Percentiles rank a stretch among this genome's conserved stretches.
These are phyloP conservation scores for Cercophora scortea DNA, from an alignment of 495 filamentous ascomycete genomes.

Conservation along the genomic window DNA sequence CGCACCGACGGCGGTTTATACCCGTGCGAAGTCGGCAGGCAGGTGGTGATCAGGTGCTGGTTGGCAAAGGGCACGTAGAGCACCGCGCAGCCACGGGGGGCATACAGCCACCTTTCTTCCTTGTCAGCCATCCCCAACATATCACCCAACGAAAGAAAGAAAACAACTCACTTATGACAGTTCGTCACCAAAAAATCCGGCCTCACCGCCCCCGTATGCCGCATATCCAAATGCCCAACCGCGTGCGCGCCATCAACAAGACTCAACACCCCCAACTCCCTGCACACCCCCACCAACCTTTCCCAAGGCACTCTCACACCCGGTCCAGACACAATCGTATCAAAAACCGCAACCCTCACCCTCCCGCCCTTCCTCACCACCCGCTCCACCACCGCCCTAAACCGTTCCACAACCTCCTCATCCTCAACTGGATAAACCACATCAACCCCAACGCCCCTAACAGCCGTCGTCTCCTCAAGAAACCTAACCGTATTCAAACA, in stretches of 20 bases:
- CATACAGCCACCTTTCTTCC: slow-evolving; percentile 49
- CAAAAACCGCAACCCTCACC: slow-evolving; percentile 57
- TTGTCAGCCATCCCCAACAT: neutral
- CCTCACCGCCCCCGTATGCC: slow-evolving; percentile 37
- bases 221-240: slow-evolving; percentile 61
- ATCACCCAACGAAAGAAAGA: neutral
- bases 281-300: slow-evolving; percentile 48
- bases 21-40: slow-evolving; percentile 61
- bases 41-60: slow-evolving; percentile 60
- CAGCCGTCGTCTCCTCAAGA: slow-evolving; percentile 43
- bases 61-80: slow-evolving; percentile 67
- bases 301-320: slow-evolving; percentile 72
- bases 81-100: slow-evolving; percentile 64
- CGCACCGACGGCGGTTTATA: slow-evolving; percentile 22
- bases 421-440: slow-evolving; percentile 50
- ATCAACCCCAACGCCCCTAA: slow-evolving; percentile 26
- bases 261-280: slow-evolving; percentile 46
- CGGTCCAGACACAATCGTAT: slow-evolving; percentile 64
- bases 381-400: slow-evolving; percentile 37
- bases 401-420: slow-evolving; percentile 42
- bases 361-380: slow-evolving; percentile 34
- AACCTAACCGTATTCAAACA: slow-evolving; percentile 60
- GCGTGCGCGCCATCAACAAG: slow-evolving; percentile 72
- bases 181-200: slow-evolving; percentile 76
- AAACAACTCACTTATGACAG: slow-evolving; percentile 55